phyloP scores from a whole-genome alignment of 495 filamentous ascomycete genomes.

The Penicillium salamii region DNA sequence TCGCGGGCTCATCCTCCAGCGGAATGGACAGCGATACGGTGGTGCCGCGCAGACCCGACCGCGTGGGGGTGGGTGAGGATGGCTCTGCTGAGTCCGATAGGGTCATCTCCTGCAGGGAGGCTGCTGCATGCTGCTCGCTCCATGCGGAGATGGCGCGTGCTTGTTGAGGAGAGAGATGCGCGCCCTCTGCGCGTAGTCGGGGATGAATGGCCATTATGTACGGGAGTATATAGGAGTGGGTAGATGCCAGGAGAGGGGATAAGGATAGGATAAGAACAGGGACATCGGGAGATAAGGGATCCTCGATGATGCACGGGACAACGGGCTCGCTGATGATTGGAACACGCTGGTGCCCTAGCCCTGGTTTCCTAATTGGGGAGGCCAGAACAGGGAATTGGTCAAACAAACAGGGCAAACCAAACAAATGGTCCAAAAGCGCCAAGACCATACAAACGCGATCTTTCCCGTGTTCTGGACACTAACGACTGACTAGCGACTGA shows the following conservation, averaged over 20 bases:
- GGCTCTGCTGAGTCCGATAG: slow-evolving; percentile 30
- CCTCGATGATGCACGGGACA: slow-evolving; percentile 25
- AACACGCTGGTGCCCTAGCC: slow-evolving; percentile 18
- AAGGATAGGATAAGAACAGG: slow-evolving; percentile 6
- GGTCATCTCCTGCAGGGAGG: slow-evolving; percentile 41
- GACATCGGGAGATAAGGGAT: slow-evolving; percentile 18
- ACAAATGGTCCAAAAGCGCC: no score
- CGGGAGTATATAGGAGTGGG: no score
- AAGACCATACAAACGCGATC: no score
- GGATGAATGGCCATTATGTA: slow-evolving; percentile 45
- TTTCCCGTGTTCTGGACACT: no score
- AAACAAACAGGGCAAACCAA: no score
- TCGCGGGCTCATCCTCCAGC: slow-evolving; percentile 41
- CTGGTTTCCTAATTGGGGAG: slow-evolving; percentile 13
- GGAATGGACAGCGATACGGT: slow-evolving; percentile 48
- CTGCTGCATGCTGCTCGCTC: slow-evolving; percentile 47
- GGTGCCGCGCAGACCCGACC: slow-evolving; percentile 33
- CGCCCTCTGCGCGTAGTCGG: slow-evolving; percentile 26
- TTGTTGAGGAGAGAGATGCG: slow-evolving; percentile 40
- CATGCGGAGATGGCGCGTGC: slow-evolving; percentile 49
- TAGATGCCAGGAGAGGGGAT: slow-evolving; percentile 1
- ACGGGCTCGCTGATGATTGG: slow-evolving; percentile 18
- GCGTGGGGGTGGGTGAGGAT: slow-evolving; percentile 21
- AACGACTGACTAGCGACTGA: no score
- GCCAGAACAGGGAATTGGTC: no score